Conservation (phyloP, 2,329 filamentous ascomycete genomes). For the Emydomyces testavorans region DNA sequence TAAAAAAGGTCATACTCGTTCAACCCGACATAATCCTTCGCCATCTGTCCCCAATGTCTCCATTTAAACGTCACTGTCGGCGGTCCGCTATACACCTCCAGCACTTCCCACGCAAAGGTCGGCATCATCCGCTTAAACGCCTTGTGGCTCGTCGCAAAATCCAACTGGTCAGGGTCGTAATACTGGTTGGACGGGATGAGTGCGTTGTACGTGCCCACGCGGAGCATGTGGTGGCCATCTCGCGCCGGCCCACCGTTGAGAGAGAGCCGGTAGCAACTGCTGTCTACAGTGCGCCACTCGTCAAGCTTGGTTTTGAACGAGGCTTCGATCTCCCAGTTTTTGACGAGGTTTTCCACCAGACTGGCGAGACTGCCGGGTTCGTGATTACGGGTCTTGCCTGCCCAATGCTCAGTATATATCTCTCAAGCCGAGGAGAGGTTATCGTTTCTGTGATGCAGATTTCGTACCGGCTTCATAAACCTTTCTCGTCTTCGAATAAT, state of each 20-base stretch:
- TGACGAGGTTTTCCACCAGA: slow-evolving; percentile 58
- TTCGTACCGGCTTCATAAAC: slow-evolving; percentile 50
- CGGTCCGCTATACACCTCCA: slow-evolving; percentile 56
- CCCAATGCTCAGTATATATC: too few species aligned
- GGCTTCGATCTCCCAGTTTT: slow-evolving; percentile 63
- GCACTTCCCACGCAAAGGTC: slow-evolving; percentile 58
- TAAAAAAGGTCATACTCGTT: slow-evolving; percentile 43
- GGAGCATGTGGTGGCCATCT: slow-evolving; percentile 52
- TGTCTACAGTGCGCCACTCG: slow-evolving; percentile 57
- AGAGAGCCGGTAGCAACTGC: slow-evolving; percentile 48
- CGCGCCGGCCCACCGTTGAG: slow-evolving; percentile 51
- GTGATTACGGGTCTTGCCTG: slow-evolving; percentile 49
- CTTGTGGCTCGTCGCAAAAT: slow-evolving; percentile 56
- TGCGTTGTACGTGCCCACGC: slow-evolving; percentile 58
- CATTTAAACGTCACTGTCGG: slow-evolving; percentile 53
- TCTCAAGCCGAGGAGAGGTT: too few species aligned
- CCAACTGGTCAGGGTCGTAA: slow-evolving; percentile 50
- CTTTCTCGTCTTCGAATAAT: slow-evolving; percentile 53
- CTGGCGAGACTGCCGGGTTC: slow-evolving; percentile 45
- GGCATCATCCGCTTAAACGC: slow-evolving; percentile 65
- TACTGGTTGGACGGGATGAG: slow-evolving; percentile 53
- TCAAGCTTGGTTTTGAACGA: slow-evolving; percentile 51
- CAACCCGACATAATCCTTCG: slow-evolving; percentile 53
- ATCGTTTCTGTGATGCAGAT: too few species aligned
- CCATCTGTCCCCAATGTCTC: slow-evolving; percentile 58